Conservation (phyloP, 345 rosid genomes). For the Hibiscus syriacus region DNA sequence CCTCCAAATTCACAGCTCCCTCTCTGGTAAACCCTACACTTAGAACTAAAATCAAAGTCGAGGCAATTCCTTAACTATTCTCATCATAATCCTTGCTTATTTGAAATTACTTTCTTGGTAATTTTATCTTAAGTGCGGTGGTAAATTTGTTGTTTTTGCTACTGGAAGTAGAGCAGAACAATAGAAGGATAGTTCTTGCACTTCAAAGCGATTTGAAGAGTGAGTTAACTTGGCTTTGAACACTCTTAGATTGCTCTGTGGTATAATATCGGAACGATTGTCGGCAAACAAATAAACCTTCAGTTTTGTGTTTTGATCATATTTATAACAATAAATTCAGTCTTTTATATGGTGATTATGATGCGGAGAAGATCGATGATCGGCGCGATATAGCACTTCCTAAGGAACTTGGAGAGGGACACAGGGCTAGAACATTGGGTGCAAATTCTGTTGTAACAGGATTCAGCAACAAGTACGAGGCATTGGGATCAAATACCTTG, state of each 20-base stretch:
- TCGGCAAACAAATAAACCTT: conserved; percentile 69
- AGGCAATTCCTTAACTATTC: not conserved
- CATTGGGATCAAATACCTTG: conserved; percentile 36
- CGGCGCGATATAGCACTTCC: conserved; percentile 87
- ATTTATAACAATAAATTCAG: too few species aligned
- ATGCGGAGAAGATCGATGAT: conserved; percentile 71
- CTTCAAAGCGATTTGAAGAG: conserved; percentile 95
- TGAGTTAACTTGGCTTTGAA: conserved; percentile 89
- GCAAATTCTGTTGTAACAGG: conserved; percentile 52
- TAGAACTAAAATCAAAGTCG: not conserved
- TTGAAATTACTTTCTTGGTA: not conserved
- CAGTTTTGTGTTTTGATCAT: not conserved
- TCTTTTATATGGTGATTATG: not conserved
- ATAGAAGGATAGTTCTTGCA: conserved; percentile 83
- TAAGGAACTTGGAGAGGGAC: conserved; percentile 44
- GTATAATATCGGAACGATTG: too few species aligned
- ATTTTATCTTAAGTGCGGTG: not conserved
- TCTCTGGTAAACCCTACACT: conserved; percentile 46
- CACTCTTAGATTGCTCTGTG: conserved; percentile 81
- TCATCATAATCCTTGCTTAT: not conserved
- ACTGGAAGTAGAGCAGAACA: conserved; percentile 63
- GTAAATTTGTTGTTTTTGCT: not conserved
- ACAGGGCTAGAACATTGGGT: too few species aligned
- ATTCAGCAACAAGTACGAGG: too few species aligned
- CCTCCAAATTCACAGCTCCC: conserved; percentile 83